phyloP scores from a whole-genome alignment of 768 basidiomycete species.

The Gelatoporia subvermispora region DNA sequence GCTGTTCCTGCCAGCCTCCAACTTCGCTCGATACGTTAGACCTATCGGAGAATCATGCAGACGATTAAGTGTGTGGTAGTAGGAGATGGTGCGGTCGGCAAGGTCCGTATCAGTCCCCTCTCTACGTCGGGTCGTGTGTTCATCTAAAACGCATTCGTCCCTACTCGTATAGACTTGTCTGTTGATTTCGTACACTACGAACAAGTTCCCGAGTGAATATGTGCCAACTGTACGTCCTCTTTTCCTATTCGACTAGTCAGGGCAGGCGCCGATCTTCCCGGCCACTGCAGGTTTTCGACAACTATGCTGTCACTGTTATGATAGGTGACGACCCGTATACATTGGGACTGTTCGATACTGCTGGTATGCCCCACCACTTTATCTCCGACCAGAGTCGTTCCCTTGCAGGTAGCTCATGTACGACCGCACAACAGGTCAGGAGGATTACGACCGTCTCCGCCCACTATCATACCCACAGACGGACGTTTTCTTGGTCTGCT shows the following conservation, averaged over 20 bases:
- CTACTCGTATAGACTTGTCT: slow-evolving; percentile 73
- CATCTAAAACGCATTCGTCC: neutral
- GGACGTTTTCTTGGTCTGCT: slow-evolving; percentile 99
- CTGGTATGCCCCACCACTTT: slow-evolving; percentile 54
- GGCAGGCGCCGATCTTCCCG: neutral
- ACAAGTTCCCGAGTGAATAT: slow-evolving; percentile 99
- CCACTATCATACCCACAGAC: slow-evolving; percentile 99
- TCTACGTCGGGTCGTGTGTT: neutral
- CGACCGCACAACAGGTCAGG: slow-evolving; percentile 72
- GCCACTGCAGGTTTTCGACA: slow-evolving; percentile 80
- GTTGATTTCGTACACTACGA: slow-evolving; percentile 95
- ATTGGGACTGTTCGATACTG: slow-evolving; percentile 96
- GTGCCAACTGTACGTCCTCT: slow-evolving; percentile 82
- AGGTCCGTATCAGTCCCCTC: slow-evolving; percentile 51
- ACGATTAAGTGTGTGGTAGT: slow-evolving; percentile 98
- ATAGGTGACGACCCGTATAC: slow-evolving; percentile 99
- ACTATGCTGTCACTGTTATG: slow-evolving; percentile 99
- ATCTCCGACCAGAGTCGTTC: neutral
- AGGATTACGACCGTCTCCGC: slow-evolving; percentile 99
- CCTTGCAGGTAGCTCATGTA: slow-evolving; percentile 4
- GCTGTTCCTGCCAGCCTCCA: slow-evolving; percentile 1
- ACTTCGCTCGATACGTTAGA: slow-evolving; percentile 14
- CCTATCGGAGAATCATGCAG: slow-evolving; percentile 55
- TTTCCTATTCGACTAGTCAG: slow-evolving; percentile 8
- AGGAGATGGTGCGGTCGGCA: slow-evolving; percentile 97